Evolutionary conservation across 176 grass and related monocot species (phyloP), one percentile per base, ranked within the genome.

Genomic region (Zea luxurians): DNA sequence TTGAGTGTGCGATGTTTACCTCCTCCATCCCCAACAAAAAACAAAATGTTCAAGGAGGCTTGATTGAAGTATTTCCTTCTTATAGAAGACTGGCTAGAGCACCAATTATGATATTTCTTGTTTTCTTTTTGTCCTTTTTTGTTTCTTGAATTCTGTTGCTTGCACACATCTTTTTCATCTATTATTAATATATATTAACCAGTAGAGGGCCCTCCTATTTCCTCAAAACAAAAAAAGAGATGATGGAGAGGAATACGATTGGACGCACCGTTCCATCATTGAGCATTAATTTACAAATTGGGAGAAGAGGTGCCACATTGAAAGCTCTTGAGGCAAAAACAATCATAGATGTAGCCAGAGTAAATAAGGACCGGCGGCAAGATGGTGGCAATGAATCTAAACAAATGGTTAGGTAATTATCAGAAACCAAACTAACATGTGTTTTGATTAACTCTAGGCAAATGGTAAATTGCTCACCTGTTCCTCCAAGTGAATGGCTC

Each of bases 261-360:
- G 58, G 11, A 76, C 89, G 80, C 91, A 96, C 96, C 8, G 46
- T 75, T 82, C 81, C 74, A 59, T 89, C 90, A 71, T 88, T 89
- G 57, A 99, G 79, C 55, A 85, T 89, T 78, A 82, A 88, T 77
- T 91, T 93, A 79, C 89, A 80, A 48, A 99, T 89, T 80, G 96
- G 86, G 87, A 99, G 76, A 82, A 99, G 90, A 82, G 92, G 77
- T 1, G 49, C 40, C 27, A 96, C 83, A 84, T 89, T 91, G 76
- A 89, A 95, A 85, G 90, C 90, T 89, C 71, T 96, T 83, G 96
- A 93, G 83, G 92, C 83, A 86, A 99, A 96, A 81, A 99, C 80
- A 76, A 95, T 93, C 96, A 99, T 99, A 38, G 96, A 84, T 52
- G 90, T 93, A 64, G 92, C 74, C 13, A 95, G 83, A 70, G 90